These are phyloP conservation scores for Tanozyma kutaoensis DNA, from an alignment of 805 yeast species.

Conservation along the genomic window DNA sequence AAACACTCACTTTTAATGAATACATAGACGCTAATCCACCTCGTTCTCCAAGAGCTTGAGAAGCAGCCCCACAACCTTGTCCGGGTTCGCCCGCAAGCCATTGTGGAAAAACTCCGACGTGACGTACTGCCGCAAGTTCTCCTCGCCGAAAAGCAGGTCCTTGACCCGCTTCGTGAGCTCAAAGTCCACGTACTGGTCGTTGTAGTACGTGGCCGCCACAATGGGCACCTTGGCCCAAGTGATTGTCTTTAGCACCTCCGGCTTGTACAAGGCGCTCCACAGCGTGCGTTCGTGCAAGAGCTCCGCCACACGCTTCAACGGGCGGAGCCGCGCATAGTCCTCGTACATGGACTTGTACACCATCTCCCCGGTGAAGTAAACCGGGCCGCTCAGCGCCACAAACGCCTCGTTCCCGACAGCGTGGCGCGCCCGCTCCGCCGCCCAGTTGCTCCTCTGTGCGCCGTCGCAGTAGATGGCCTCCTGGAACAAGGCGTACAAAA, in stretches of 20 bases:
- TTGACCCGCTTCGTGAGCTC: slow-evolving; percentile 24
- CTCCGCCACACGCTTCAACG: slow-evolving; percentile 26
- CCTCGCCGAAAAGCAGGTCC: slow-evolving; percentile 12
- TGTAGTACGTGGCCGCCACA: slow-evolving; percentile 34
- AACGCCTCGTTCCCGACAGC: slow-evolving; percentile 11
- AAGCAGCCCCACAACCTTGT: slow-evolving; percentile 23
- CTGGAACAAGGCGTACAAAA: slow-evolving; percentile 41
- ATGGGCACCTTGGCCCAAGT: slow-evolving; percentile 26
- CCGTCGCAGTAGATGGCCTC: slow-evolving; percentile 47
- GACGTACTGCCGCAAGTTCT: slow-evolving; percentile 27
- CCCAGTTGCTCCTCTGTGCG: slow-evolving; percentile 21
- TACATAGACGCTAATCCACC: slow-evolving; percentile 12
- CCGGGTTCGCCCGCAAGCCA: slow-evolving; percentile 31
- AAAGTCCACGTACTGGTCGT: slow-evolving; percentile 42
- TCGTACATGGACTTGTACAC: slow-evolving; percentile 37
- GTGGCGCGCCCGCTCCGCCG: slow-evolving; percentile 29
- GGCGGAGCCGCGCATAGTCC: slow-evolving; percentile 29
- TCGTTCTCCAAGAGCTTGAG: slow-evolving; percentile 27
- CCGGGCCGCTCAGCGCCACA: slow-evolving; percentile 9
- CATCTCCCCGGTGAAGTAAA: slow-evolving; percentile 44
- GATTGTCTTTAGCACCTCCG: slow-evolving; percentile 12
- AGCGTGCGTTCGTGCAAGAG: slow-evolving; percentile 16
- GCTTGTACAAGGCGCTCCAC: slow-evolving; percentile 27
- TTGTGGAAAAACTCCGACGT: slow-evolving; percentile 39
- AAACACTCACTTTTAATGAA: slow-evolving; percentile 6